Percentiles rank a stretch among this genome's conserved stretches.
Conservation (phyloP, 192 early-diverging fungal genomes). For the Coemansia sp. region DNA sequence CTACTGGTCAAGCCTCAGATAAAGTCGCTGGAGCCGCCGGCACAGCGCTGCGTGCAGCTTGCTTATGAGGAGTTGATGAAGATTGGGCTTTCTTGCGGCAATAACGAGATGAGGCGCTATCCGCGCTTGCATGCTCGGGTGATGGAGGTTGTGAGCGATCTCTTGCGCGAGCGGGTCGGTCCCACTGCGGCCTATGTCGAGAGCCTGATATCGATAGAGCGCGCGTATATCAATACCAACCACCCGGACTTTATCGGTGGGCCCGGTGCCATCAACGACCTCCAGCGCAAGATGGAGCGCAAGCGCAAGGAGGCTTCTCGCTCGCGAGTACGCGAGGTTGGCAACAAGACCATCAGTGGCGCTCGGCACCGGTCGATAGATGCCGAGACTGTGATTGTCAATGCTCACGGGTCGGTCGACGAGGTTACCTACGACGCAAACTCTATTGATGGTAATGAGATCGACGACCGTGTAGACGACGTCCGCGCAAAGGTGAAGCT, state of each 20-base stretch:
- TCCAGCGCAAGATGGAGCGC: slow-evolving; percentile 70
- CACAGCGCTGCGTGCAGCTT: slow-evolving; percentile 78
- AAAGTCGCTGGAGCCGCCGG: slow-evolving; percentile 71
- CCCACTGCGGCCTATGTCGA: slow-evolving; percentile 78
- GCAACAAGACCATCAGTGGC: slow-evolving; percentile 14
- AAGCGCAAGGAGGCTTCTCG: slow-evolving; percentile 57
- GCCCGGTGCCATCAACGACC: slow-evolving; percentile 69
- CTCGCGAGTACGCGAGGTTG: slow-evolving; percentile 24
- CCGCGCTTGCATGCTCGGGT: slow-evolving; percentile 73
- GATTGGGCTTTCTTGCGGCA: slow-evolving; percentile 77
- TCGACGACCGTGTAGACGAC: slow-evolving; percentile 53
- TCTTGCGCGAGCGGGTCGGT: slow-evolving; percentile 72
- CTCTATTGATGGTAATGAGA: slow-evolving; percentile 38
- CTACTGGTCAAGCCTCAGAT: slow-evolving; percentile 83
- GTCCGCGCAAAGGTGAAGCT: slow-evolving; percentile 18
- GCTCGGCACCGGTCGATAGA: slow-evolving; percentile 36
- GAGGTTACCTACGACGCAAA: slow-evolving; percentile 22
- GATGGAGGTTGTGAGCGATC: slow-evolving; percentile 76
- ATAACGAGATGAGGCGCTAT: slow-evolving; percentile 75
- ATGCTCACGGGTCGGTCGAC: slow-evolving; percentile 19
- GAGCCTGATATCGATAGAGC: slow-evolving; percentile 80
- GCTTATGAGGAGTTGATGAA: slow-evolving; percentile 85
- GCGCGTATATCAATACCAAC: slow-evolving; percentile 85
- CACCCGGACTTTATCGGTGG: slow-evolving; percentile 68
- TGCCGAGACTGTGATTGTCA: slow-evolving; percentile 45